Base-by-base conservation (phyloP, 805 yeast genomes). In the Wickerhamiella lipophila region DNA sequence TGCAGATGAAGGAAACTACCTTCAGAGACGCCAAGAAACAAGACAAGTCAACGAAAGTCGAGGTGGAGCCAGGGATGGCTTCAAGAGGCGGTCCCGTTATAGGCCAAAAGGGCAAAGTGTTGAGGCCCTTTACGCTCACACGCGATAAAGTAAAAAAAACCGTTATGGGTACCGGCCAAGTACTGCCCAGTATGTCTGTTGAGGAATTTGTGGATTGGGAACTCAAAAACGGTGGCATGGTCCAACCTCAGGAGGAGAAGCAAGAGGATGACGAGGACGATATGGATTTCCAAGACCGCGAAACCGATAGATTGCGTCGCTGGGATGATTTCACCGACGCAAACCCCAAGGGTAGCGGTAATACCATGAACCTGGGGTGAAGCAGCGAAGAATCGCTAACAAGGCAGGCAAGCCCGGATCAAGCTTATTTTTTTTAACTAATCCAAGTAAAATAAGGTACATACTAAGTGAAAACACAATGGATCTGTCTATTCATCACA, bases 241-340 rank as follows among this genome's bases (percentile, higher is more conserved):
- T 64, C 16, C 53, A 60, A 42, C 68, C 68, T 1, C 53, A 50
- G n/a, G 53, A 48, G 1, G 46, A 51, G 1, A 52, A 63, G 60
- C 71, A 69, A 4, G 69, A 66, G 18, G 79, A 77, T 49, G 86
- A 81, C 50, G 86, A 82, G 53, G 76, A 81, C 53, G 68, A 71
- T 22, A n/a, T 13, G 15, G 79, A 73, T 19, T 70, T 66, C 54
- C 72, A 68, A n/a, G 85, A 82, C 55, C 58, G 58, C 27, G 81
- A 78, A 54, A 87, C 95, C 3, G 75, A 81, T 56, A 78, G 83
- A 59, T 77, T 81, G 49, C 72, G 98, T 50, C 74, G 76, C 38
- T 92, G 97, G 97, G 98, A 92, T 65, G 94, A 83, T 52, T 92
- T 89, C 71, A 78, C 79, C 42, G 98, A 92, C 53, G 76, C 77